A percentile compares a stretch with the other conserved stretches of the same genome.
Evolutionary conservation across 2,329 filamentous ascomycete species (phyloP).

Genomic region (Aspergillus sp.): DNA sequence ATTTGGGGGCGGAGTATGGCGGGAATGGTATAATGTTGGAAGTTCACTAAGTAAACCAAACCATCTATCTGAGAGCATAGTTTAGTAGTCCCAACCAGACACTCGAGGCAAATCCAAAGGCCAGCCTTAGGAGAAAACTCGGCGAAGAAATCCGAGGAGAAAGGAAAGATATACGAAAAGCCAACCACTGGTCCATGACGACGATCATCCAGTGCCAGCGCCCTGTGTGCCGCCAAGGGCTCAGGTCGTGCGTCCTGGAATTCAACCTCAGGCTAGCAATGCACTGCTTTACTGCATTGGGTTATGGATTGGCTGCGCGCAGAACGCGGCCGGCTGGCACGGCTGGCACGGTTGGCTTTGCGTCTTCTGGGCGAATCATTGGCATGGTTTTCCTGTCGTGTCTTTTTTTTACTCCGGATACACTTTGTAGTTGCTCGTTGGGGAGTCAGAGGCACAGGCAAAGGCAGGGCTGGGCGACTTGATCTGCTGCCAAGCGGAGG

Average conservation of each 20-base stretch:
- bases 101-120: too few relatives aligned
- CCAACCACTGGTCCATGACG: neutral
- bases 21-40: too few relatives aligned
- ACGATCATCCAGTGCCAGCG: constrained; percentile 3
- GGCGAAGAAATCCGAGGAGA: neutral
- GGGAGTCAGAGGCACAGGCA: neutral
- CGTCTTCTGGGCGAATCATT: neutral
- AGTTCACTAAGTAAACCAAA: too few relatives aligned
- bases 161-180: neutral
- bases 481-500: constrained; percentile 9
- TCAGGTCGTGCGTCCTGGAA: neutral
- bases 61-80: too few relatives aligned
- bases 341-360: neutral
- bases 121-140: too few relatives aligned
- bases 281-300: neutral
- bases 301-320: neutral
- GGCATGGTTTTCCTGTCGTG: neutral
- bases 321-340: neutral
- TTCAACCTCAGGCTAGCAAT: neutral
- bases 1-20: too few relatives aligned
- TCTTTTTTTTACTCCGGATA: too few relatives aligned
- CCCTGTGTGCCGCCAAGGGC: neutral
- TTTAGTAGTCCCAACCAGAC: too few relatives aligned
- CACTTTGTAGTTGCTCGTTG: too few relatives aligned
- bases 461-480: neutral